Evolutionary conservation across 768 basidiomycete genomes (phyloP).

Genomic region (Lentinula sp.): DNA sequence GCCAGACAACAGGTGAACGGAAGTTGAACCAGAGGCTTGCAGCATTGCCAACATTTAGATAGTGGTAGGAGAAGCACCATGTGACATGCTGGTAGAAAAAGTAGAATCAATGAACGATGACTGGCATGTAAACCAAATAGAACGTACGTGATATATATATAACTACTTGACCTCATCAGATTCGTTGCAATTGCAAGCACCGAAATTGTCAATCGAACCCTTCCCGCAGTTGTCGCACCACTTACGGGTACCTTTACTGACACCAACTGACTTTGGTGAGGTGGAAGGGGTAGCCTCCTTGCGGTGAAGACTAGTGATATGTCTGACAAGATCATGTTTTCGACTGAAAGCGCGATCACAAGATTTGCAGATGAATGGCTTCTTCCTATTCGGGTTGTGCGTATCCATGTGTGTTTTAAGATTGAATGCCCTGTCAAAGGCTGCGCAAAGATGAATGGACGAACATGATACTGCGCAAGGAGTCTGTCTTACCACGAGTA

Average conservation of each 20-base stretch:
- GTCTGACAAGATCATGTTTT: slow-evolving; percentile 90
- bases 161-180: slow-evolving; percentile 49
- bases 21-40: slow-evolving; percentile 24
- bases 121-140: slow-evolving; percentile 9
- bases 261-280: slow-evolving; percentile 52
- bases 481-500: slow-evolving; percentile 51
- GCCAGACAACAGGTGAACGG: background rate
- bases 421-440: slow-evolving; percentile 4
- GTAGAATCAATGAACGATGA: background rate
- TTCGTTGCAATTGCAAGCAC: slow-evolving; percentile 49
- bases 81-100: background rate
- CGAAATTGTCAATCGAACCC: slow-evolving; percentile 48
- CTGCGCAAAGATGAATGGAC: slow-evolving; percentile 7
- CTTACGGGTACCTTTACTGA: slow-evolving; percentile 52
- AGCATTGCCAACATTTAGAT: slow-evolving; percentile 6
- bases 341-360: slow-evolving; percentile 93
- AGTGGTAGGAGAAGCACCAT: background rate
- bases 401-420: slow-evolving; percentile 43
- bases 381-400: slow-evolving; percentile 86
- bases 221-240: slow-evolving; percentile 79
- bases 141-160: background rate
- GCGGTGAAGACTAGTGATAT: slow-evolving; percentile 80
- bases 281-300: slow-evolving; percentile 43
- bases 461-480: background rate
- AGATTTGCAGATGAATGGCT: slow-evolving; percentile 78